These are phyloP conservation scores for Trichoderma pleuroti DNA, from an alignment of 2,329 filamentous ascomycete genomes.

Conservation along the genomic window DNA sequence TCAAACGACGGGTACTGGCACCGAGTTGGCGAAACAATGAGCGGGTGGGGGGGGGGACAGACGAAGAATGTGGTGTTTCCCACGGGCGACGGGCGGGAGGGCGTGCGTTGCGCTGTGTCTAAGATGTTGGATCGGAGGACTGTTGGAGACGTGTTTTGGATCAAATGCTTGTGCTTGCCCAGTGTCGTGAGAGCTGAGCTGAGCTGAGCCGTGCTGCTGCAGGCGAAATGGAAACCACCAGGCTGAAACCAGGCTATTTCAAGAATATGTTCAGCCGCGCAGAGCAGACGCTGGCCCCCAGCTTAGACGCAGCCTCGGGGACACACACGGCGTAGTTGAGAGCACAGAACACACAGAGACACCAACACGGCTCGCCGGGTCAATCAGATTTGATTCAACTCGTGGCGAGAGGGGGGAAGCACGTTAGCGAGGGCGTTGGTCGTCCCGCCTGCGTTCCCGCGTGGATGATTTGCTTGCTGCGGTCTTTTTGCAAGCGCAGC, in stretches of 20 bases:
- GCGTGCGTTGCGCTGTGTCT: constrained; percentile 6
- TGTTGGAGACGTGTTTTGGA: neutral
- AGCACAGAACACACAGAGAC: constrained; percentile 5
- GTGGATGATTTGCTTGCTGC: neutral
- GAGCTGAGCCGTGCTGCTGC: neutral
- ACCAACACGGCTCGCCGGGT: too few species aligned
- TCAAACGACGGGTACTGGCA: neutral
- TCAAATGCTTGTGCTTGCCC: neutral
- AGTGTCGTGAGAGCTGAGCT: neutral
- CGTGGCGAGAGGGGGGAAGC: neutral
- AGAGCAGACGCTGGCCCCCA: constrained; percentile 11
- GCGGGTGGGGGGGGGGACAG: neutral
- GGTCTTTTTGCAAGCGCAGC: neutral
- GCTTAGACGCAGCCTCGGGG: constrained; percentile 10
- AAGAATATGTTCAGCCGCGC: constrained; percentile 8
- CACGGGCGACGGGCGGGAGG: neutral
- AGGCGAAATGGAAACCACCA: neutral
- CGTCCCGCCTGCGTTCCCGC: neutral
- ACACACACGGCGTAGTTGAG: neutral
- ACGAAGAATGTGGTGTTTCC: neutral
- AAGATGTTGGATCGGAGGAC: constrained; percentile 4
- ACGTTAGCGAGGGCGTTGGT: neutral
- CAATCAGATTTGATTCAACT: neutral
- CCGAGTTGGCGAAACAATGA: neutral
- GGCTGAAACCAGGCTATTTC: constrained; percentile 7